These are phyloP conservation scores for Paramyrothecium sp. DNA, from an alignment of 2,329 filamentous ascomycete genomes.

Conservation along the genomic window DNA sequence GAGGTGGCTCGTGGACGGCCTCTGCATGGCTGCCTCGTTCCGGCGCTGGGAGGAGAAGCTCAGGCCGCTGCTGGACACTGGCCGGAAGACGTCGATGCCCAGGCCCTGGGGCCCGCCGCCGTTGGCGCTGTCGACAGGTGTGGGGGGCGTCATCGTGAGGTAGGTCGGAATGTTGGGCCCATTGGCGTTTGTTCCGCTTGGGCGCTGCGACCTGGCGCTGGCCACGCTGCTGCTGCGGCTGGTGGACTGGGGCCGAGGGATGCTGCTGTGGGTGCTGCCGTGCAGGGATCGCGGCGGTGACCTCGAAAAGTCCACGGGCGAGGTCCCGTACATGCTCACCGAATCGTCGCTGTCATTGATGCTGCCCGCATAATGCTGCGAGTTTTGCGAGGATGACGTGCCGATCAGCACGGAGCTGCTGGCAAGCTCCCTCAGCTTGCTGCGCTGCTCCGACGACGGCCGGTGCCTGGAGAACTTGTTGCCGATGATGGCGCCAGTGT, in stretches of 20 bases:
- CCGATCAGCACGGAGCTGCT: slow-evolving; percentile 68
- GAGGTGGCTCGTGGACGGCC: slow-evolving; percentile 1
- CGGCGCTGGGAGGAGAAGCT: slow-evolving; percentile 14
- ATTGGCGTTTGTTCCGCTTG: slow-evolving; percentile 24
- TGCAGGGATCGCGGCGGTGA: slow-evolving; percentile 55
- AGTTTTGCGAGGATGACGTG: slow-evolving; percentile 36
- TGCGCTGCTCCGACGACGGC: slow-evolving; percentile 76
- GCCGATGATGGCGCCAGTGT: slow-evolving; percentile 92
- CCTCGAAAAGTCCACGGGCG: slow-evolving; percentile 57
- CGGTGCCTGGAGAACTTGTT: slow-evolving; percentile 95
- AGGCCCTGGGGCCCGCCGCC: slow-evolving; percentile 18
- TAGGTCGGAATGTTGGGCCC: slow-evolving; percentile 34
- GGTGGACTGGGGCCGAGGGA: slow-evolving; percentile 39
- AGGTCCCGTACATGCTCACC: slow-evolving; percentile 51
- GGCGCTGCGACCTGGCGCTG: slow-evolving; percentile 41
- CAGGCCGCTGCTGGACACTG: slow-evolving; percentile 24
- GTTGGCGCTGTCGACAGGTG: slow-evolving; percentile 30
- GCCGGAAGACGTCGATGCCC: slow-evolving; percentile 28
- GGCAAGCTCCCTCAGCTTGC: slow-evolving; percentile 78
- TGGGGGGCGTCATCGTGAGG: slow-evolving; percentile 47
- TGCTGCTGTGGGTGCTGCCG: slow-evolving; percentile 46
- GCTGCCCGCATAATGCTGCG: slow-evolving; percentile 37
- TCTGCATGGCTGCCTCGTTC: slow-evolving; percentile 6
- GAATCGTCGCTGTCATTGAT: slow-evolving; percentile 57
- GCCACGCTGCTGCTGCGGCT: slow-evolving; percentile 55